These are phyloP conservation scores for Pythium insidiosum DNA, from an alignment of 352 stramenopile genomes.

Conservation along the genomic window DNA sequence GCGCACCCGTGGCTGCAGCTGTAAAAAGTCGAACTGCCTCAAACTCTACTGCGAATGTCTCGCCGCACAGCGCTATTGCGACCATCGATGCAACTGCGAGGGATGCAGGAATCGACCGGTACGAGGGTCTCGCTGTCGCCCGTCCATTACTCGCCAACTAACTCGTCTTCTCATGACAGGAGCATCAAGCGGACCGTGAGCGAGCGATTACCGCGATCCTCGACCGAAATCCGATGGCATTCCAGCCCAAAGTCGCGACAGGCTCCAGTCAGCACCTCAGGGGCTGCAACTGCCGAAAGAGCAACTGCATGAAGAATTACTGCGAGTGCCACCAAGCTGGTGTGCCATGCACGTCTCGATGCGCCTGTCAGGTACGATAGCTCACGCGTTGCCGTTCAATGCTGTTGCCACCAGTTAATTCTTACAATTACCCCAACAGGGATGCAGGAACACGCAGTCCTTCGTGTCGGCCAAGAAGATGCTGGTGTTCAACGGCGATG, in stretches of 20 bases:
- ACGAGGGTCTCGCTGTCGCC: background rate
- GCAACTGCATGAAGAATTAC: conserved; percentile 96
- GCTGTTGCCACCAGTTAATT: background rate
- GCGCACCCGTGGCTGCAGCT: conserved; percentile 86
- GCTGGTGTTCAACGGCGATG: conserved; percentile 32
- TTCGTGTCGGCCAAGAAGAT: conserved; percentile 67
- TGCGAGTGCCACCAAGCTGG: conserved; percentile 94
- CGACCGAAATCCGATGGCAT: conserved; percentile 89
- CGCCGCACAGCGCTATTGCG: conserved; percentile 55
- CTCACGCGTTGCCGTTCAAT: background rate
- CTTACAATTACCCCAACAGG: conserved; percentile 42
- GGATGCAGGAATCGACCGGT: conserved; percentile 69
- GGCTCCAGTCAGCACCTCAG: conserved; percentile 82
- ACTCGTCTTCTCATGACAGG: conserved; percentile 1
- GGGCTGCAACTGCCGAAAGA: conserved; percentile 95
- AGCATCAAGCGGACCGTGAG: conserved; percentile 55
- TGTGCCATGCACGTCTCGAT: conserved; percentile 72
- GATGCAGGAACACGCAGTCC: too few species aligned
- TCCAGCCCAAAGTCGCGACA: conserved; percentile 90
- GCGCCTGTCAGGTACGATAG: conserved; percentile 59
- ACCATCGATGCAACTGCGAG: conserved; percentile 69
- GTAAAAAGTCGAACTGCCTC: conserved; percentile 96
- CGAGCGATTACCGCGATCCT: conserved; percentile 86
- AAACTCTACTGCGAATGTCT: conserved; percentile 92
- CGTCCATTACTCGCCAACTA: background rate